A percentile compares a stretch with the other conserved stretches of the same genome.
phyloP scores from a whole-genome alignment of 176 grass and related monocot genomes.

The Carex pumila region DNA sequence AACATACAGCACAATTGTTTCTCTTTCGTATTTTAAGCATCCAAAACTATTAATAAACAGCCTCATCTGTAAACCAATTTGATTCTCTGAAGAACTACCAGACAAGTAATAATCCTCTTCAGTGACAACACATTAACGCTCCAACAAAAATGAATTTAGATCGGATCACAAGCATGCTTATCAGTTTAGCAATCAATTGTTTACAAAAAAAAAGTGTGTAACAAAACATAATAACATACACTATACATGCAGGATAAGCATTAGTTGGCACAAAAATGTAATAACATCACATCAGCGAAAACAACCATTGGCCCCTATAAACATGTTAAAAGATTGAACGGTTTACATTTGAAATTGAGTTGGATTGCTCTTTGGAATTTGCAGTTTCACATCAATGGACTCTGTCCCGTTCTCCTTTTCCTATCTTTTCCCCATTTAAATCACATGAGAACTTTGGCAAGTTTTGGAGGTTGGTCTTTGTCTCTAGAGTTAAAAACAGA shows the following conservation, averaged over 20 bases:
- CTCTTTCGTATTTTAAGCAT: not conserved
- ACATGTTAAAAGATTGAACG: not conserved
- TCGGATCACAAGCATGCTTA: not conserved
- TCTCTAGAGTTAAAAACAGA: not conserved
- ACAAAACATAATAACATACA: not conserved
- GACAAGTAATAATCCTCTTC: not conserved
- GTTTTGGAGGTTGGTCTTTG: slow-evolving; percentile 30
- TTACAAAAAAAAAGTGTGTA: not conserved
- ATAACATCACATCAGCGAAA: not conserved
- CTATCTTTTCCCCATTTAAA: not conserved
- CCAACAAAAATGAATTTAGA: not conserved
- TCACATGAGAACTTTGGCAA: slow-evolving; percentile 47
- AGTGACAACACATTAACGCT: not conserved
- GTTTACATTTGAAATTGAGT: not conserved
- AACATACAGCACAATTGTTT: not conserved
- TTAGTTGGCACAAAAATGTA: slow-evolving; percentile 1
- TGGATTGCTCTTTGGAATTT: not conserved
- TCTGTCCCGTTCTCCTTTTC: not conserved
- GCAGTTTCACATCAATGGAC: not conserved
- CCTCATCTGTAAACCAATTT: not conserved
- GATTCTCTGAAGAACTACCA: not conserved
- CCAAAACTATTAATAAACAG: not conserved
- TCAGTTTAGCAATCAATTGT: not conserved
- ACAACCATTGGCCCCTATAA: not conserved
- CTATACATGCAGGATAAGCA: not conserved